phyloP scores from a whole-genome alignment of 2,329 filamentous ascomycete genomes.

The Clonostachys chloroleuca region DNA sequence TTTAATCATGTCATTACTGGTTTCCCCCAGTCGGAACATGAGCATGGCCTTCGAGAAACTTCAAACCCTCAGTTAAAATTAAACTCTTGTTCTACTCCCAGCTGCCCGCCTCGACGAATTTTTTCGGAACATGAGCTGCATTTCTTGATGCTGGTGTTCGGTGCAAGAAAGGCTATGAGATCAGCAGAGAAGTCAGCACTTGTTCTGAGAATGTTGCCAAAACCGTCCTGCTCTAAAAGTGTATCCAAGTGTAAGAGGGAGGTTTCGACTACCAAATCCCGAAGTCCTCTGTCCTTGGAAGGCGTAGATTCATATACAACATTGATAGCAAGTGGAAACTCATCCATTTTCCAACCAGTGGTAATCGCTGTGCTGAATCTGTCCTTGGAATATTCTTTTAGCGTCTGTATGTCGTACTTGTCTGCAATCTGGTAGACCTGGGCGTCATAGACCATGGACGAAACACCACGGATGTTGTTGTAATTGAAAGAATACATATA shows the following conservation, averaged over 20 bases:
- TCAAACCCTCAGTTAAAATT: no score
- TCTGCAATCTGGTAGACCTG: conserved; percentile 9
- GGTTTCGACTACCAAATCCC: conserved; percentile 5
- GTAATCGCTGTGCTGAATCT: conserved; percentile 3
- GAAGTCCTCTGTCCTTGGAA: conserved; percentile 5
- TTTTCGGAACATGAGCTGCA: no score
- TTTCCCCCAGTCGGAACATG: no score
- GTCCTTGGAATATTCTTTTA: conserved; percentile 2
- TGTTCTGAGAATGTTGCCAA: conserved; percentile 3
- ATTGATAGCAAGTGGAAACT: conserved; percentile 5
- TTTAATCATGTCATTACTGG: no score
- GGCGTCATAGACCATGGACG: conserved; percentile 6
- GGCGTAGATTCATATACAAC: conserved; percentile 4
- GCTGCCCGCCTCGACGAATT: no score
- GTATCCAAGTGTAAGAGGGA: conserved; percentile 1
- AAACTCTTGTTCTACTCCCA: no score
- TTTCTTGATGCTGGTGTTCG: no score
- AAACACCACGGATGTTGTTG: conserved; percentile 3
- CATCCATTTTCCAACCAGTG: conserved; percentile 6
- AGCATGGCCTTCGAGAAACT: no score
- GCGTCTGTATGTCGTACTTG: conserved; percentile 6
- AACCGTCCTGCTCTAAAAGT: conserved; percentile 3
- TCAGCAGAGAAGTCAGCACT: conserved; percentile 7
- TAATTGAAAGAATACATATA: conserved; percentile 10
- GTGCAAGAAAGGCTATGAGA: conserved; percentile 2